Base-by-base conservation (phyloP, 768 basidiomycete genomes). In the Phanerochaete sordida region DNA sequence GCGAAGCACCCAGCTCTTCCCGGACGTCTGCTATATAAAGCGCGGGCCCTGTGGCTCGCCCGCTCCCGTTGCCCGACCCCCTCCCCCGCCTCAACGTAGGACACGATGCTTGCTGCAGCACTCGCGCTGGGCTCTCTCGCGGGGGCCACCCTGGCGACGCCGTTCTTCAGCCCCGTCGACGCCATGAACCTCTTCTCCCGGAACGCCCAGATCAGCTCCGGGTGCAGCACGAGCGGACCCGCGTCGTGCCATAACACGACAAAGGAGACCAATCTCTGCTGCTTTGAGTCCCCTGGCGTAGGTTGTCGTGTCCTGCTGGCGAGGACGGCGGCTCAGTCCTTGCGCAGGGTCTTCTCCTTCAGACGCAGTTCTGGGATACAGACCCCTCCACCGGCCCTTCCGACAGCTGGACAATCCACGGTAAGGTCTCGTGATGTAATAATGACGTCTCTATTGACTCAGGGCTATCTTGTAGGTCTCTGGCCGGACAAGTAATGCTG, bases 301-400 rank as follows among this genome's bases (percentile, higher is more conserved):
- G 56, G 83, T 76, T 45, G 12, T 16, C 21, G 23, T 16, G 30
- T 3, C 6, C n/a, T n/a, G 35, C 13, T 33, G 31, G 30, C 50
- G 26, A 33, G 50, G 24, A n/a, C n/a, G n/a, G n/a, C n/a, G n/a
- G n/a, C n/a, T 37, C 21, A 54, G 21, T 24, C 5, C 45, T 59
- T n/a, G 24, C 33, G 12, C 51, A 90, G 86, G 88, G 87, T 44
- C 73, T 84, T 49, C 63, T 88, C 30, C 66, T 86, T 61, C 85
- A 87, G 61, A 79, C 81, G 1, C 83, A 83, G 84, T 88, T 90
- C 72, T 91, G 89, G 88, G 87, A 90, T 62, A 86, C 84, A 1
- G 65, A 83, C 49, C 83, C 86, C 0, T 70, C 80, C 2, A 84
- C 82, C 21, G 88, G 89, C 12, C 89, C 89, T 5, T 70, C 68